Base-by-base conservation (phyloP, 257 asterid genomes). In the Mentha longifolia region DNA sequence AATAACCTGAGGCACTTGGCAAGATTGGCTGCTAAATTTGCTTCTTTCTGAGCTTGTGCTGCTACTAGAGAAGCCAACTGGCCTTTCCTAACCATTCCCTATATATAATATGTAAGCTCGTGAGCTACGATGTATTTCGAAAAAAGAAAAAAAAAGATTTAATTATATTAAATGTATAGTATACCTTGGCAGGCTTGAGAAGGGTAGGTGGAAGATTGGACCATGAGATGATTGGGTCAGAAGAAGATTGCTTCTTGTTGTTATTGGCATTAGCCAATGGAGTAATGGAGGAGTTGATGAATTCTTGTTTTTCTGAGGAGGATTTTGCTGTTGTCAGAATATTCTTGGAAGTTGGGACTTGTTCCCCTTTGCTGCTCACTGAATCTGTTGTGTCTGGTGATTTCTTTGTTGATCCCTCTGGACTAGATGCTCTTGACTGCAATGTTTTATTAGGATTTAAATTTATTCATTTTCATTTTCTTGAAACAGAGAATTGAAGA, bases 11-110 rank as follows among this genome's bases (percentile, higher is more conserved):
- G 85, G 89, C 92, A 88, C 61, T 84, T 86, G 68, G 86, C 83
- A 67, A 92, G 89, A 78, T 85, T 85, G 79, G 88, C 85, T 14
- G 95, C 93, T 62, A 80, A 62, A 47, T 80, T 81, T 30, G 97
- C 98, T 81, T 92, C 98, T 61, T 83, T 89, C 56, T 90, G 91
- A 60, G 98, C 98, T 83, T 88, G 91, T 55, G 85, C 85, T 54
- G 95, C 92, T 58, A 92, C 90, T 71, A 79, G 67, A 75, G 90
- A 86, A 65, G 96, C 96, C 70, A 90, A 73, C 62, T 83, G 78
- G 43, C 84, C 88, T 84, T 90, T 92, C 43, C 89, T 86, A 64
- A 88, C 75, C 82, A 88, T 71, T 61, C 84, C 95, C 97, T 92
- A 67, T 54, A 39, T 25, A 42, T 4, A 28, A 28, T 67, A 35